Percentiles rank a stretch among this genome's conserved stretches.
Conservation (phyloP, 2,329 filamentous ascomycete species). For the Talaromyces verruculosus region DNA sequence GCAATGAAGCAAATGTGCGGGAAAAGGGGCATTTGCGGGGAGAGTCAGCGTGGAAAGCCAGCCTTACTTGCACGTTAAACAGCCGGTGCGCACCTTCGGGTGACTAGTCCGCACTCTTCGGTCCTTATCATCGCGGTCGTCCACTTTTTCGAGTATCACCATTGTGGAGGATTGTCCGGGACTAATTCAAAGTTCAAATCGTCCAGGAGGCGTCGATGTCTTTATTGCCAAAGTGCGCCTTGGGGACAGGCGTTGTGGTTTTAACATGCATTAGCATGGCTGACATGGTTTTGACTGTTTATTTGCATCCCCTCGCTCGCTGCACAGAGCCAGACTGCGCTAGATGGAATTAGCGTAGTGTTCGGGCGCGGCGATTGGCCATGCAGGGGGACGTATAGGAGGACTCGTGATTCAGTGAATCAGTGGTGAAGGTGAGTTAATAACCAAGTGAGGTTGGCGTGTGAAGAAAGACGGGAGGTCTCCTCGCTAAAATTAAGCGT, state of each 20-base stretch:
- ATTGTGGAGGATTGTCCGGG: background rate
- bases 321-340: background rate
- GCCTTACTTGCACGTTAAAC: constrained; percentile 3
- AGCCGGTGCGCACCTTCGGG: background rate
- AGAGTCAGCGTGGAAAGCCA: background rate
- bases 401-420: no score
- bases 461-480: no score
- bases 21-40: background rate
- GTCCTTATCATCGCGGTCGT: background rate
- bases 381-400: no score
- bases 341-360: no score
- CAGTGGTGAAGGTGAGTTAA: no score
- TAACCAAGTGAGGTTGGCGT: no score
- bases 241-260: background rate
- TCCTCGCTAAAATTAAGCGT: no score
- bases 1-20: background rate
- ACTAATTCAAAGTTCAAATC: background rate
- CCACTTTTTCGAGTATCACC: background rate
- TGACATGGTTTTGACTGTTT: background rate
- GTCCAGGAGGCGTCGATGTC: background rate
- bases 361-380: no score
- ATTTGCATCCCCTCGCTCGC: background rate
- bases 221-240: background rate
- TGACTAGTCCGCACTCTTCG: background rate
- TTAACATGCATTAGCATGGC: background rate